Evolutionary conservation across 345 rosid genomes (phyloP), one percentile per base, ranked within the genome.

Genomic region (Dovyalis caffra): DNA sequence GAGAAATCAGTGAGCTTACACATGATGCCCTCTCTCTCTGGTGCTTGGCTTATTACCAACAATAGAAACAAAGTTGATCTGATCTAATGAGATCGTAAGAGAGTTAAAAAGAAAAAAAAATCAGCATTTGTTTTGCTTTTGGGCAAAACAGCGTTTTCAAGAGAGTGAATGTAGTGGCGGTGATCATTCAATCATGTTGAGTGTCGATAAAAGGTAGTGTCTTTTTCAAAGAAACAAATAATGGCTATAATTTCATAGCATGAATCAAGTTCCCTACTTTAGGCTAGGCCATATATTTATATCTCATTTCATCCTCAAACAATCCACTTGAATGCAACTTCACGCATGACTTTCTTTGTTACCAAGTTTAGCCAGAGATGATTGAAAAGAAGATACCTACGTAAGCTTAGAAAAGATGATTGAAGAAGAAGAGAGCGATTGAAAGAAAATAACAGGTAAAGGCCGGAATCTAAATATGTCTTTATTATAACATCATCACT

Each of bases 311-410:
- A 57, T 45, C 43, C 29, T 28, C 7, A 8, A 66, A 32, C 31
- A 37, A 75, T 75, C 72, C 20, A 23, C 32, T 51, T 40, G 70
- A 66, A 64, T 32, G 64, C 31, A 26, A 49, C 77, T 64, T 64
- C 28, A 64, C 70, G 76, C 70, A 64, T 47, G 47, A 45, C 32
- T 72, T 37, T 62, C 75, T 58, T 29, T 5, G 47, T 26, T 43
- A 10, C 5, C 6, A 38, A 56, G 15, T 23, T 4, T 23, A 23
- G 60, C 60, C 8, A n/a, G 60, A 56, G 60, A 23, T n/a, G 60
- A 9, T 28, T 51, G 38, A 12, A 23, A 68, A 3, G 25, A 49
- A 0, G 28, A 51, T 47, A n/a, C 26, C 60, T 31, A 29, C 61
- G 34, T 4, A 18, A 69, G 3, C 72, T 5, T 16, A 25, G 23